Evolutionary conservation across 768 basidiomycete species (phyloP), one percentile per base, ranked within the genome.

Genomic region (Kwoniella europaea): DNA sequence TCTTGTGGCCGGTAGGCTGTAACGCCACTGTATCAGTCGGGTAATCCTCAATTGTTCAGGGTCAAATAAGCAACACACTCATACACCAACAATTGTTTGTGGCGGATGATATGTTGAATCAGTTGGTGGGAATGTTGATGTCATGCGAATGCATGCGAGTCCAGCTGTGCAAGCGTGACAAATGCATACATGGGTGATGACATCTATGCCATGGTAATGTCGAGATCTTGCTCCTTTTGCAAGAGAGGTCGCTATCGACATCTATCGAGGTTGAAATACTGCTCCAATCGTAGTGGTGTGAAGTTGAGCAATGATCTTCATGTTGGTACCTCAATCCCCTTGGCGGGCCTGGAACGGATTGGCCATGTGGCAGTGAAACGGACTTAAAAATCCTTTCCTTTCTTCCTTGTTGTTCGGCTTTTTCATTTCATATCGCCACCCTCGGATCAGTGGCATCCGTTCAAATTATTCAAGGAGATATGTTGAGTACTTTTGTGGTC

Each of bases 301-400:
- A 13, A 18, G 12, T 50, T 15, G 13, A 50, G 59, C 59, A 16
- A 60, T 42, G 59, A 16, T 60, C 18, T 60, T 44, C 62, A 63
- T 22, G 13, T 43, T 10, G 22, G 46, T 44, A 20, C 46, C 20
- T 41, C 20, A 1, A 16, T 27, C 16, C 35, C 13, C 42, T 61
- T 63, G 16, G 20, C 42, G 59, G 42, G 59, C 59, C 59, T 61
- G 59, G 59, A 61, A 43, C 59, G 35, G 18, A 61, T 18, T 56
- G 18, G 29, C 59, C 67, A 68, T 44, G 60, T 68, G 67, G 60
- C 20, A 3, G 4, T 68, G 67, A 68, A 68, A 68, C 67, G 60
- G 60, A 63, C 5, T 6, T 13, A 50, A 52, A 29, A 63, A 3
- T 46, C 46, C 0, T 6, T 50, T 50, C 46, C 46, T 50, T 50